Conservation (phyloP, 306 rosid species). For the Castanospermum australe region DNA sequence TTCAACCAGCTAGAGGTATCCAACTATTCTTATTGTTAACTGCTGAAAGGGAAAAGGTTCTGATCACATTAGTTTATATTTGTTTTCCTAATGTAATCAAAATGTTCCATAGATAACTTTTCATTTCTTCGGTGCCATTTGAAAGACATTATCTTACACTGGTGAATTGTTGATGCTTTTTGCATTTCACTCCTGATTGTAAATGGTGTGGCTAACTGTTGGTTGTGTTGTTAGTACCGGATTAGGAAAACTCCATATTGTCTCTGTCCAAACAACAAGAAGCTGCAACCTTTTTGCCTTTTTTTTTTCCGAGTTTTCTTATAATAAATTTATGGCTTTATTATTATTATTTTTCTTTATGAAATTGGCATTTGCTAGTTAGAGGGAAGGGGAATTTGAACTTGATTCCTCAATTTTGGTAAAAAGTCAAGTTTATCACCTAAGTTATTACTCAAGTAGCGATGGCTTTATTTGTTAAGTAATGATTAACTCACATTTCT, state of each 20-base stretch:
- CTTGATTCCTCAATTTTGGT: no score
- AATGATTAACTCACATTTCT: no score
- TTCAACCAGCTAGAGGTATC: not conserved
- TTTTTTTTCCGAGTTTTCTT: no score
- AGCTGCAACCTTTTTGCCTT: not conserved
- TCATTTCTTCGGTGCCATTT: not conserved
- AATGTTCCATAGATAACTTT: not conserved
- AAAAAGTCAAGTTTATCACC: no score
- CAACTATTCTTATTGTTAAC: constrained; percentile 7
- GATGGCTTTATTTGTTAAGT: no score
- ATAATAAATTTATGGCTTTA: no score
- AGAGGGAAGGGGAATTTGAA: no score
- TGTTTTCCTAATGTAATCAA: not conserved
- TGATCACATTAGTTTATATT: constrained; percentile 13
- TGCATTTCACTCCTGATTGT: not conserved
- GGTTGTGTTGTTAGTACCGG: not conserved
- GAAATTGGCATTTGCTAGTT: no score
- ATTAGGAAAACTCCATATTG: not conserved
- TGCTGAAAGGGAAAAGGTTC: constrained; percentile 1
- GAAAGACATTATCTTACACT: not conserved
- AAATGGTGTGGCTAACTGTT: not conserved
- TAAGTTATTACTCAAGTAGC: no score
- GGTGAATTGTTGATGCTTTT: constrained; percentile 8
- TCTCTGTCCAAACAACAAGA: not conserved
- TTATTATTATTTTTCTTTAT: no score